Percentiles rank a stretch among this genome's conserved stretches.
phyloP scores from a whole-genome alignment of 208 protist genomes.

The Acanthamoeba sp. region DNA sequence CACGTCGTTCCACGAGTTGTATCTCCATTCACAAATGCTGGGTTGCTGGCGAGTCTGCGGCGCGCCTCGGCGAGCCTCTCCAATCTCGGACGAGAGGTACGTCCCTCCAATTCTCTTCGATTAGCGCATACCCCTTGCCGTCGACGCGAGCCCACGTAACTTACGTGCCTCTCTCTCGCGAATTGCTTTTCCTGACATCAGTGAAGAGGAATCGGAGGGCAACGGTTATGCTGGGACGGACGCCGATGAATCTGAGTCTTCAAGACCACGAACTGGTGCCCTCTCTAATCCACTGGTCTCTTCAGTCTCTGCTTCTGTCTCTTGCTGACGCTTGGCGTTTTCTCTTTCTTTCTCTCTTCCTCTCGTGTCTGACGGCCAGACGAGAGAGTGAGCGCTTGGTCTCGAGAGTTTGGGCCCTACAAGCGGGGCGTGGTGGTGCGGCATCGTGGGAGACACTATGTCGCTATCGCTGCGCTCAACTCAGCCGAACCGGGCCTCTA shows the following conservation, averaged over 20 bases:
- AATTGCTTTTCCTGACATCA: no score
- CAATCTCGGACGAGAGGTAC: constrained; percentile 20
- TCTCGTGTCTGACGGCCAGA: not conserved
- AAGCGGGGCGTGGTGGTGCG: constrained; percentile 52
- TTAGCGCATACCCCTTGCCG: not conserved
- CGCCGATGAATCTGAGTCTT: not conserved
- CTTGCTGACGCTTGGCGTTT: not conserved
- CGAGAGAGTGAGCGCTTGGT: not conserved
- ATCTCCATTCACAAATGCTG: constrained; percentile 65
- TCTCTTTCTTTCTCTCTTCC: not conserved
- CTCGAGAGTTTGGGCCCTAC: constrained; percentile 39
- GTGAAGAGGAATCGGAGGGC: constrained; percentile 45
- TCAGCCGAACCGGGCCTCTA: constrained; percentile 25
- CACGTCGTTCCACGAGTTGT: constrained; percentile 63
- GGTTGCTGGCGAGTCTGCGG: constrained; percentile 60
- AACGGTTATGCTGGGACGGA: constrained; percentile 32
- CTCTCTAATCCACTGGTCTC: not conserved
- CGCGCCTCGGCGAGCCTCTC: constrained; percentile 22
- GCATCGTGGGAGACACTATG: constrained; percentile 66
- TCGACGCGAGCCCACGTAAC: no score
- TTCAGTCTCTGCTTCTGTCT: no score
- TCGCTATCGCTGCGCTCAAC: constrained; percentile 48
- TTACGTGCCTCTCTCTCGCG: no score
- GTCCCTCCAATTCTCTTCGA: not conserved
- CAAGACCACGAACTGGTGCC: not conserved